Percentiles rank a stretch among this genome's conserved stretches.
Evolutionary conservation across 2,329 filamentous ascomycete genomes (phyloP).

Genomic region (Dryadomyces quercus-mongolicae): DNA sequence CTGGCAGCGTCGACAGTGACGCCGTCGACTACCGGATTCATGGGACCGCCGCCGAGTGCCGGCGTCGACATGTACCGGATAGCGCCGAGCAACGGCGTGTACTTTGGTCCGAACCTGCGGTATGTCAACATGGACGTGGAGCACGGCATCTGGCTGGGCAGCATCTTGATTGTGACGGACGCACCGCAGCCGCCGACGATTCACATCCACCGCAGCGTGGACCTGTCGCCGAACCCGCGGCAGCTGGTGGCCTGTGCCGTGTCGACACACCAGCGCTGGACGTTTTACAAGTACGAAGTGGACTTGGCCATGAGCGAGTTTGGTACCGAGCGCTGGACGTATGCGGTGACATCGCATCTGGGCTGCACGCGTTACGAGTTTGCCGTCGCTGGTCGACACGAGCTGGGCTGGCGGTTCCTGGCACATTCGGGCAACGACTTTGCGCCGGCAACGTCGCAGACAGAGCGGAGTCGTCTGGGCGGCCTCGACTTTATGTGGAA

Average conservation of each 20-base stretch:
- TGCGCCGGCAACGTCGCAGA: slow-evolving; percentile 72
- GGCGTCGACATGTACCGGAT: slow-evolving; percentile 94
- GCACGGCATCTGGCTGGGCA: slow-evolving; percentile 80
- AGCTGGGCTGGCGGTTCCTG: slow-evolving; percentile 91
- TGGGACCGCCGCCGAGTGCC: slow-evolving; percentile 74
- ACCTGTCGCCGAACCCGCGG: slow-evolving; percentile 83
- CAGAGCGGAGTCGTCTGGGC: slow-evolving; percentile 73
- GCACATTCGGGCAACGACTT: slow-evolving; percentile 97
- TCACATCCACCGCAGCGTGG: slow-evolving; percentile 80
- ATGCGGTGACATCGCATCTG: slow-evolving; percentile 91
- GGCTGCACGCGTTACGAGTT: slow-evolving; percentile 99
- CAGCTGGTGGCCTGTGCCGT: slow-evolving; percentile 77
- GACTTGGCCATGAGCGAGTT: slow-evolving; percentile 82
- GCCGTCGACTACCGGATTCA: slow-evolving; percentile 70
- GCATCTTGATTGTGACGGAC: slow-evolving; percentile 87
- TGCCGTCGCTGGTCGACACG: slow-evolving; percentile 77
- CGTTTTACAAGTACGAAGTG: slow-evolving; percentile 89
- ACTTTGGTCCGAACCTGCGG: slow-evolving; percentile 90
- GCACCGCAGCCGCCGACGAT: slow-evolving; percentile 88
- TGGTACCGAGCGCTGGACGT: slow-evolving; percentile 81
- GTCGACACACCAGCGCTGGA: slow-evolving; percentile 83
- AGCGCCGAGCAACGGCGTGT: slow-evolving; percentile 87
- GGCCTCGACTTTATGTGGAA: slow-evolving; percentile 98
- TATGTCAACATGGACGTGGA: slow-evolving; percentile 98
- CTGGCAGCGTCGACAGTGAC: slow-evolving; percentile 62